A percentile compares a stretch with the other conserved stretches of the same genome.
Evolutionary conservation across 768 basidiomycete species (phyloP).

Genomic region (Mycena haematopus): DNA sequence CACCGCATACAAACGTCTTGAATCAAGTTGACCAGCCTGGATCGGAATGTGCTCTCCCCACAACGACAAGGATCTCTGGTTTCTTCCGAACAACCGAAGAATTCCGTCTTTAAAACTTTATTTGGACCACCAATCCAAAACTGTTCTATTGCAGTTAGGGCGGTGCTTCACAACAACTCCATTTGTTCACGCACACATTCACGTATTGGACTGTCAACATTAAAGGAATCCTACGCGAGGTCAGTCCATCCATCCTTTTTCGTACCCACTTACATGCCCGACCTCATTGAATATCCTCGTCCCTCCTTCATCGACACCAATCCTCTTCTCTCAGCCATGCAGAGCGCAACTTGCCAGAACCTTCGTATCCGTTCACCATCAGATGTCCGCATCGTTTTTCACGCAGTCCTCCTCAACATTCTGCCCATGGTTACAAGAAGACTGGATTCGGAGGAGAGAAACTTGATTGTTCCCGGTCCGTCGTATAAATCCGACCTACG

Average conservation of each 20-base stretch:
- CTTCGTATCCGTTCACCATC: slow-evolving; percentile 58
- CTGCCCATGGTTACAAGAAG: slow-evolving; percentile 82
- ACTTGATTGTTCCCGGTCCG: slow-evolving; percentile 67
- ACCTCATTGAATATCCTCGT: background rate
- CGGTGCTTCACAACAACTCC: slow-evolving; percentile 23
- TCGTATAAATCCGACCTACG: too few species aligned
- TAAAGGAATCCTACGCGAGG: slow-evolving; percentile 22
- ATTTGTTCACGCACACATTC: slow-evolving; percentile 26
- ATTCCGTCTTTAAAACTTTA: slow-evolving; percentile 56
- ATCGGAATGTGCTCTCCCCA: slow-evolving; percentile 45
- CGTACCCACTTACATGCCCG: slow-evolving; percentile 17
- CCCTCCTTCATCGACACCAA: slow-evolving; percentile 27
- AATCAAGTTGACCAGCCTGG: slow-evolving; percentile 17
- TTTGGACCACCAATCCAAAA: slow-evolving; percentile 35
- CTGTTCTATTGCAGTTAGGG: slow-evolving; percentile 22
- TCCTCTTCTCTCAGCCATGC: slow-evolving; percentile 41
- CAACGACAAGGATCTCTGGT: slow-evolving; percentile 24
- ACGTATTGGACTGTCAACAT: slow-evolving; percentile 27
- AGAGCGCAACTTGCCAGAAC: slow-evolving; percentile 58
- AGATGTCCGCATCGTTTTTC: slow-evolving; percentile 70
- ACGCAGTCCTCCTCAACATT: slow-evolving; percentile 69
- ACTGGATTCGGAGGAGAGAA: slow-evolving; percentile 77
- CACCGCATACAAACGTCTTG: slow-evolving; percentile 26
- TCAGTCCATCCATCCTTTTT: slow-evolving; percentile 23
- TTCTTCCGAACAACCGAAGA: slow-evolving; percentile 40